Percentiles rank a stretch among this genome's conserved stretches.
These are phyloP conservation scores for Bacidia rubella DNA, from an alignment of 495 filamentous ascomycete species.

Conservation along the genomic window DNA sequence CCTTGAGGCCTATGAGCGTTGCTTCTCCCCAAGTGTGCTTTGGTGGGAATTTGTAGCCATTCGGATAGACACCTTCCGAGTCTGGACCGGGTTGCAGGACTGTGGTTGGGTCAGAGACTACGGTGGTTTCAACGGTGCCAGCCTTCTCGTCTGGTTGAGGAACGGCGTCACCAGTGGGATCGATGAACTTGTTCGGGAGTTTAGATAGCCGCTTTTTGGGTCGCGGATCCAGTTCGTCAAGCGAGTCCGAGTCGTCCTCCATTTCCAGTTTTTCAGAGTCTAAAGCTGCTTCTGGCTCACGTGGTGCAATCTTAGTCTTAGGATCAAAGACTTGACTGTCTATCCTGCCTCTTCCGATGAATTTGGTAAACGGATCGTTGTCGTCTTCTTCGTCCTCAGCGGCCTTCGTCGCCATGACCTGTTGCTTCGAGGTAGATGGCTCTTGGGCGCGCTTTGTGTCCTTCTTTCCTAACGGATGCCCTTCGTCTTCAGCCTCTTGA, in stretches of 20 bases:
- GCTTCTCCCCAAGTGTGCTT: constrained; percentile 43
- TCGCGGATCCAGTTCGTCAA: constrained; percentile 8
- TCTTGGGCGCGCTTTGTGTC: neutral
- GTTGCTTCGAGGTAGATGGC: neutral
- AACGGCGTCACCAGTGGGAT: constrained; percentile 8
- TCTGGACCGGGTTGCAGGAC: constrained; percentile 12
- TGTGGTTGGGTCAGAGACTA: constrained; percentile 6
- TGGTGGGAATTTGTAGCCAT: constrained; percentile 60
- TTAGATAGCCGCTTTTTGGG: constrained; percentile 4
- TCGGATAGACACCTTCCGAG: constrained; percentile 28
- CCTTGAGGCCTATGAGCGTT: constrained; percentile 39
- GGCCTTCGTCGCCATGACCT: neutral
- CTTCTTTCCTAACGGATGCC: neutral
- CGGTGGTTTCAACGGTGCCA: constrained; percentile 1
- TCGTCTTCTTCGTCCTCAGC: constrained; percentile 5
- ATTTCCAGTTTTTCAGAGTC: constrained; percentile 6
- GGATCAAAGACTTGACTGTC: constrained; percentile 15
- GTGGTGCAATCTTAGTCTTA: constrained; percentile 1
- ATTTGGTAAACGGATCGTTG: constrained; percentile 16
- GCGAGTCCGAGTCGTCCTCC: constrained; percentile 11
- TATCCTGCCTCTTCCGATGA: constrained; percentile 18
- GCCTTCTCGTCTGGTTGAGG: constrained; percentile 7
- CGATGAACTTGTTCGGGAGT: constrained; percentile 16
- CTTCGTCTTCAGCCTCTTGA: constrained; percentile 14
- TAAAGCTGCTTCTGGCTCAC: neutral